Conservation (phyloP, 2,329 filamentous ascomycete species). For the Penicillium hesseltinei region DNA sequence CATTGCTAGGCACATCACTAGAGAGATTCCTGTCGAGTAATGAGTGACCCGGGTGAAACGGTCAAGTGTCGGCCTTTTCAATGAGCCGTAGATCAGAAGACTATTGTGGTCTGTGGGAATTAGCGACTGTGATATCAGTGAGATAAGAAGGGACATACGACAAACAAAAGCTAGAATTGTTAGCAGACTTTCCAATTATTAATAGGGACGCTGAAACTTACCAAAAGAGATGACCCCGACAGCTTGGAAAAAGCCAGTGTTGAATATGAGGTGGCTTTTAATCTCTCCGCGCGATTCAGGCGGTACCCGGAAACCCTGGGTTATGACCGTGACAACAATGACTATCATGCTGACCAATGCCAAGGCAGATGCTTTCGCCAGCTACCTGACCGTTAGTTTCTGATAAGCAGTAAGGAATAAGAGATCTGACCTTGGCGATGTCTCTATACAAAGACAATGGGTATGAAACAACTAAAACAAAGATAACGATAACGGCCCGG, state of each 20-base stretch:
- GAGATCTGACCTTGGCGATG: constrained; percentile 76
- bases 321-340: constrained; percentile 83
- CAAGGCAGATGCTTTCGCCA: constrained; percentile 92
- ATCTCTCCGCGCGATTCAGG: constrained; percentile 70
- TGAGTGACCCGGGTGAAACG: constrained; percentile 92
- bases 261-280: constrained; percentile 70
- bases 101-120: constrained; percentile 75
- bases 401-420: neutral
- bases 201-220: constrained; percentile 43
- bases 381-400: constrained; percentile 52
- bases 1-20: constrained; percentile 87
- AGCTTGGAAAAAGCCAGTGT: constrained; percentile 86
- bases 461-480: constrained; percentile 81
- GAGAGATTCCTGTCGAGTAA: constrained; percentile 84
- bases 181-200: constrained; percentile 26
- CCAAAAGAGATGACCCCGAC: constrained; percentile 98
- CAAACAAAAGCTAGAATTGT: constrained; percentile 61
- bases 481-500: constrained; percentile 80
- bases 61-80: constrained; percentile 91
- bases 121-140: constrained; percentile 12
- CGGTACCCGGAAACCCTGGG: constrained; percentile 76
- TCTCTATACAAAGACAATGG: constrained; percentile 92
- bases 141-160: constrained; percentile 45
- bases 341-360: constrained; percentile 90
- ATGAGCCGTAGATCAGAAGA: constrained; percentile 92